These are phyloP conservation scores for Hypoxylon sp. DNA, from an alignment of 2,329 filamentous ascomycete species.

Conservation along the genomic window DNA sequence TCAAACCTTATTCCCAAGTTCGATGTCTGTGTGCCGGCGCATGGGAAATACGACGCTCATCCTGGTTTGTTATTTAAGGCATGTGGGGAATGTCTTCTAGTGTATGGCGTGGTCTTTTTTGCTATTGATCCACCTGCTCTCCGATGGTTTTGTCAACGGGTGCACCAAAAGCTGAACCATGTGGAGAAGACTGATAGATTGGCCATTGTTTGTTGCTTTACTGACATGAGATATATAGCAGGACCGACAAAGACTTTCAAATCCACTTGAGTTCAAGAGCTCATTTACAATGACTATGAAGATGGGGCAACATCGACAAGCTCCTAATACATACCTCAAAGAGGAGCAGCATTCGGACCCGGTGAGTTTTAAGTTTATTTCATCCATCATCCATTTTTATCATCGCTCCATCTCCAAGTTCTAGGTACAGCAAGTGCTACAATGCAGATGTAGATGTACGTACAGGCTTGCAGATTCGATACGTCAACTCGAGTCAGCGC, in stretches of 20 bases:
- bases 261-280: constrained; percentile 23
- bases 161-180: constrained; percentile 43
- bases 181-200: constrained; percentile 47
- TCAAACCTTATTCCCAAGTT: constrained; percentile 22
- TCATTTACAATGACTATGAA: constrained; percentile 57
- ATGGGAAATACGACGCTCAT: constrained; percentile 30
- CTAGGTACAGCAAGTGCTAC: constrained; percentile 29
- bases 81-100: constrained; percentile 37
- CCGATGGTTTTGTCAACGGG: constrained; percentile 45
- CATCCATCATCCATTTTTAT: constrained; percentile 18
- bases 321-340: constrained; percentile 58
- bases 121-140: constrained; percentile 35
- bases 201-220: constrained; percentile 46
- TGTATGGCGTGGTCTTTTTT: constrained; percentile 31
- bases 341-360: constrained; percentile 59
- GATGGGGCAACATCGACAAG: constrained; percentile 62
- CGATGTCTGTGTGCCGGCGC: constrained; percentile 22
- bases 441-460: constrained; percentile 32
- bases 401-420: constrained; percentile 2
- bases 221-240: constrained; percentile 37
- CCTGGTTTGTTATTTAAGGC: constrained; percentile 35
- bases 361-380: constrained; percentile 56
- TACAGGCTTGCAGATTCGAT: constrained; percentile 27
- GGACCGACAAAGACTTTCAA: constrained; percentile 26
- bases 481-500: constrained; percentile 27